These are phyloP conservation scores for Citrus cavaleriei DNA, from an alignment of 345 rosid genomes.

Conservation along the genomic window DNA sequence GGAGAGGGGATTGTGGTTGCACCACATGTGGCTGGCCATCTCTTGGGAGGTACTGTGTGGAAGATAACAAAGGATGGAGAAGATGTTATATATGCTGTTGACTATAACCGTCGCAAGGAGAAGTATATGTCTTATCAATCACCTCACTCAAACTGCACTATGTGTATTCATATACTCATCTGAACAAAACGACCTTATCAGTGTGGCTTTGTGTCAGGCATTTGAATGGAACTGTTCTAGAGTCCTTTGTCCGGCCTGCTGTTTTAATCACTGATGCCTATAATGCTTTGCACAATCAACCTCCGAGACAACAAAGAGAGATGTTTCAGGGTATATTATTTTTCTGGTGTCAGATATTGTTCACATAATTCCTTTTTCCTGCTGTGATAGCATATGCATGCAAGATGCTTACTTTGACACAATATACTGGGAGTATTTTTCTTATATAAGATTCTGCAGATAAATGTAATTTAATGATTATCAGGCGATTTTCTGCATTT, in stretches of 20 bases:
- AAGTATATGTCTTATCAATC: slow-evolving; percentile 39
- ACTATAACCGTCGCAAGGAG: slow-evolving; percentile 94
- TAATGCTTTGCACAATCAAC: slow-evolving; percentile 82
- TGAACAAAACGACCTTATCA: slow-evolving; percentile 3
- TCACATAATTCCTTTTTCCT: not conserved
- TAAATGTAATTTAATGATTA: not conserved
- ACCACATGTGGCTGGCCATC: slow-evolving; percentile 96
- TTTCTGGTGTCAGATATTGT: not conserved
- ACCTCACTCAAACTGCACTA: slow-evolving; percentile 7
- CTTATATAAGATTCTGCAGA: slow-evolving; percentile 15
- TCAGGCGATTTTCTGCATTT: not conserved
- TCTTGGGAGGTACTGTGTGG: slow-evolving; percentile 94
- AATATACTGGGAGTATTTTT: slow-evolving; percentile 4
- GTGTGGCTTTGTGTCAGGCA: slow-evolving; percentile 56
- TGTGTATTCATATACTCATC: not conserved
- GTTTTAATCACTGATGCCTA: slow-evolving; percentile 94
- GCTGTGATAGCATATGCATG: not conserved
- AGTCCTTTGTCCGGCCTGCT: slow-evolving; percentile 92
- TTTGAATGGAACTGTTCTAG: slow-evolving; percentile 92
- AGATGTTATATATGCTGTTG: slow-evolving; percentile 96
- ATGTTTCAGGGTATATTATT: slow-evolving; percentile 55
- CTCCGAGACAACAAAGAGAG: slow-evolving; percentile 75
- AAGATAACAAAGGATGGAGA: slow-evolving; percentile 98
- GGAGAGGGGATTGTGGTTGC: slow-evolving; percentile 97
- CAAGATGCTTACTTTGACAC: not conserved